These are phyloP conservation scores for Bryoerythrophyllum caledonicum DNA, from an alignment of 225 moss, liverwort and hornwort species.

Conservation along the genomic window DNA sequence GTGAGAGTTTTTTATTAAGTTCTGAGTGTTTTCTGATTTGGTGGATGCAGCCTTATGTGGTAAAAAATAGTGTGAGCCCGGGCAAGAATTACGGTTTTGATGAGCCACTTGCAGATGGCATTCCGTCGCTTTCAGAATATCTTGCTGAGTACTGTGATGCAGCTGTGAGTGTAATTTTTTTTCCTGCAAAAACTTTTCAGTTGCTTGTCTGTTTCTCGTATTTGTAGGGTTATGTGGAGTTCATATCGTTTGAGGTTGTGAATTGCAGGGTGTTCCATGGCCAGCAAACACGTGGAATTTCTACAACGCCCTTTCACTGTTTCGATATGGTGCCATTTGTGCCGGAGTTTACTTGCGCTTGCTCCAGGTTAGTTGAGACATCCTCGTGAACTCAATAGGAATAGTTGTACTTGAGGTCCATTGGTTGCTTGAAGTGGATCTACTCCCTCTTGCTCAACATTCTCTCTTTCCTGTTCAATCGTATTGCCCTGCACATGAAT, in stretches of 20 bases:
- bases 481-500: no score
- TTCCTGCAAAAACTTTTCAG: background rate
- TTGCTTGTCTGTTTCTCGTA: conserved; percentile 6
- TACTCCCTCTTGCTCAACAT: background rate
- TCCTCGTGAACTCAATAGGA: background rate
- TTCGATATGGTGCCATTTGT: conserved; percentile 82
- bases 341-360: conserved; percentile 88
- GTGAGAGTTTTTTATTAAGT: background rate
- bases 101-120: conserved; percentile 56
- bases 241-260: conserved; percentile 12
- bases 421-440: conserved; percentile 17
- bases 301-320: conserved; percentile 83
- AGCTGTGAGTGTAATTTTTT: conserved; percentile 55
- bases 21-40: conserved; percentile 9
- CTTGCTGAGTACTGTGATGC: conserved; percentile 70
- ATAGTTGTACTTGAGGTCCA: background rate
- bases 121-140: conserved; percentile 65
- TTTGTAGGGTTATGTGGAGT: conserved; percentile 12
- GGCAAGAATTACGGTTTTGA: conserved; percentile 56
- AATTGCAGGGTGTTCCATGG: conserved; percentile 83
- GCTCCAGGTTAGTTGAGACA: conserved; percentile 66
- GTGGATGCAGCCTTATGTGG: conserved; percentile 71
- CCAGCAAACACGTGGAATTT: conserved; percentile 86
- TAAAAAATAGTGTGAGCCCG: conserved; percentile 36
- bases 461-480: no score